Evolutionary conservation across 2,329 filamentous ascomycete genomes (phyloP).

Genomic region (Talaromyces marneffei): DNA sequence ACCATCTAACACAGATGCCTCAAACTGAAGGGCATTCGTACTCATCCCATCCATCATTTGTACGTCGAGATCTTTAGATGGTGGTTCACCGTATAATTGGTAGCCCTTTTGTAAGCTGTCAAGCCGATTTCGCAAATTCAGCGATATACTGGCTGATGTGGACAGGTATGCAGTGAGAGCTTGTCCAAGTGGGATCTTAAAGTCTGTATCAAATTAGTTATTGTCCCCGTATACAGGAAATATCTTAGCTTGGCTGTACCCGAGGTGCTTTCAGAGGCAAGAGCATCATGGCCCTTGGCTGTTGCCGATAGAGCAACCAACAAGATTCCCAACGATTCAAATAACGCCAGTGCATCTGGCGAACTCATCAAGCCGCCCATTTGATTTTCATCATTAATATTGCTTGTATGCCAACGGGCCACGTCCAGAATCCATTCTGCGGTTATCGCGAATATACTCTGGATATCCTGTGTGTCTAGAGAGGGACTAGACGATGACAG

Average conservation of each 20-base stretch:
- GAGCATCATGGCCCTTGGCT: slow-evolving; percentile 30
- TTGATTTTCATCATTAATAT: slow-evolving; percentile 24
- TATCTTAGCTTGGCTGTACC: slow-evolving; percentile 20
- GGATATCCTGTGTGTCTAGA: slow-evolving; percentile 26
- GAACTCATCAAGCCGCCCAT: slow-evolving; percentile 28
- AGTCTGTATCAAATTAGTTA: slow-evolving; percentile 20
- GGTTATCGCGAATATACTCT: slow-evolving; percentile 28
- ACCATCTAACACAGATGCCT: slow-evolving; percentile 56
- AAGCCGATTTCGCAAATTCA: slow-evolving; percentile 34
- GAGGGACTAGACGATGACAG: slow-evolving; percentile 32
- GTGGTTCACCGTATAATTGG: slow-evolving; percentile 36
- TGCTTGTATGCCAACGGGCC: slow-evolving; percentile 30
- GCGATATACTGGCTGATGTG: slow-evolving; percentile 35
- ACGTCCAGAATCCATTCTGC: slow-evolving; percentile 37
- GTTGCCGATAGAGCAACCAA: slow-evolving; percentile 35
- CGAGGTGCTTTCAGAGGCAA: slow-evolving; percentile 31
- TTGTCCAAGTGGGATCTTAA: slow-evolving; percentile 34
- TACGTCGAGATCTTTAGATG: slow-evolving; percentile 39
- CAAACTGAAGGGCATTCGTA: slow-evolving; percentile 48
- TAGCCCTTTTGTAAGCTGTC: slow-evolving; percentile 40
- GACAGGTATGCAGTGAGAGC: slow-evolving; percentile 37
- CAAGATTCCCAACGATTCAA: slow-evolving; percentile 39
- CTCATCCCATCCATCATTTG: slow-evolving; percentile 39
- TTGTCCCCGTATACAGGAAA: background rate
- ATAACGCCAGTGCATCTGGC: slow-evolving; percentile 35